Evolutionary conservation across 2,329 filamentous ascomycete species (phyloP).

Genomic region (Ophiostoma fasciatum): DNA sequence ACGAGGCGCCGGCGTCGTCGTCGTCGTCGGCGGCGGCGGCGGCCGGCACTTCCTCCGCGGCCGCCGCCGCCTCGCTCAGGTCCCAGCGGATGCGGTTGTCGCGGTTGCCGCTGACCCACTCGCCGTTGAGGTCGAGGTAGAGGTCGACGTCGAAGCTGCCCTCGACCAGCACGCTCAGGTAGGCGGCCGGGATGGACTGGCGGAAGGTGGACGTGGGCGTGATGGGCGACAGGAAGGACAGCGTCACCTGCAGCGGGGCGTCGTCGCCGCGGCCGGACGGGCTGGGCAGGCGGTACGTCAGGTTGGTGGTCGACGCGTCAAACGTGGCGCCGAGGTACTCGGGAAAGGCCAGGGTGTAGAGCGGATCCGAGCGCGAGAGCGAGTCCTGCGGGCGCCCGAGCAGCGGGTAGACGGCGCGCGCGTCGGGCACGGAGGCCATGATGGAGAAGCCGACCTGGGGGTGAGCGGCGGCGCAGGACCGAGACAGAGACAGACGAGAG

Average conservation of each 20-base stretch:
- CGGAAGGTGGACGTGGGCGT: constrained; percentile 68
- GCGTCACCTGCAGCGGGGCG: constrained; percentile 22
- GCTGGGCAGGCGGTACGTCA: constrained; percentile 28
- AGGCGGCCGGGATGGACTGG: constrained; percentile 70
- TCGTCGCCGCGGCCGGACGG: constrained; percentile 12
- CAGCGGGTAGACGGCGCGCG: constrained; percentile 31
- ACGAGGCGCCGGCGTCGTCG: too few relatives aligned
- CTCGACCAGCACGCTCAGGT: constrained; percentile 55
- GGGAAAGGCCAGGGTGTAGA: constrained; percentile 26
- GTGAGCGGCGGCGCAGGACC: background rate
- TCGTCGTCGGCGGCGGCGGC: too few relatives aligned
- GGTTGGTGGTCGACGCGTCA: constrained; percentile 15
- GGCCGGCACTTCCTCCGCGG: constrained; percentile 13
- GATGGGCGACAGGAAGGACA: constrained; percentile 57
- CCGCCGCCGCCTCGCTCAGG: constrained; percentile 29
- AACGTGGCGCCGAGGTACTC: constrained; percentile 14
- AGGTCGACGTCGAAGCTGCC: constrained; percentile 49
- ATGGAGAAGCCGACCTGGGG: constrained; percentile 32
- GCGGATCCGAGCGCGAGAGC: constrained; percentile 18
- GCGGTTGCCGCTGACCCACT: constrained; percentile 69
- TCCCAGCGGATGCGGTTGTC: constrained; percentile 58
- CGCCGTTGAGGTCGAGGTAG: constrained; percentile 56
- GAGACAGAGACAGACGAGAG: background rate
- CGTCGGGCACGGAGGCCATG: constrained; percentile 29
- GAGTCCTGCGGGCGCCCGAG: constrained; percentile 37